Conservation (phyloP, 306 rosid species). For the Casuarina cunninghamiana region DNA sequence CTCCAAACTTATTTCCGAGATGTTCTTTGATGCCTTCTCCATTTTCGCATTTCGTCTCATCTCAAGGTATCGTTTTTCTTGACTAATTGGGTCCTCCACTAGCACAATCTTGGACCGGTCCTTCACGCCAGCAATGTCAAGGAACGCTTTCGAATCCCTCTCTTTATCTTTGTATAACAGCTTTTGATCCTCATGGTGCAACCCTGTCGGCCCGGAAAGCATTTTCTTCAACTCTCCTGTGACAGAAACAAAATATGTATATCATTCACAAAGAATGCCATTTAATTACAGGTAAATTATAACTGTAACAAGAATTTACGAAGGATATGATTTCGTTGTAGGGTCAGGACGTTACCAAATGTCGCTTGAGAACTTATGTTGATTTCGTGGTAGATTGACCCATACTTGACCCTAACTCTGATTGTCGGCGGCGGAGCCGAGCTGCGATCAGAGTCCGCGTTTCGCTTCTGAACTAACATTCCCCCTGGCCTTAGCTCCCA, state of each 20-base stretch:
- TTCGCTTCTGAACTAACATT: constrained; percentile 90
- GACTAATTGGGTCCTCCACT: constrained; percentile 85
- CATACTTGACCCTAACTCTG: constrained; percentile 77
- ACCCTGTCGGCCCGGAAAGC: constrained; percentile 80
- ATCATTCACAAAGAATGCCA: background rate
- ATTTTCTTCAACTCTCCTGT: constrained; percentile 92
- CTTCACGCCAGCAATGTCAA: constrained; percentile 78
- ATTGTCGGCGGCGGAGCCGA: constrained; percentile 62
- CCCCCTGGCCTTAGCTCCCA: constrained; percentile 99
- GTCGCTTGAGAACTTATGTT: constrained; percentile 77
- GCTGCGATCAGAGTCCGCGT: constrained; percentile 58
- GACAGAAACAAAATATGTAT: background rate
- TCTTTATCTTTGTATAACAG: constrained; percentile 79
- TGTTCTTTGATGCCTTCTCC: constrained; percentile 85
- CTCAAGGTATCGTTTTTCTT: constrained; percentile 76
- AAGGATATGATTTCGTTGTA: no score
- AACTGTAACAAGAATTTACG: no score
- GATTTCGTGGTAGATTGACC: constrained; percentile 79
- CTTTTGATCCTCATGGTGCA: constrained; percentile 92
- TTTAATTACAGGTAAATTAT: background rate
- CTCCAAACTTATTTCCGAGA: constrained; percentile 86
- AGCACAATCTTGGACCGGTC: constrained; percentile 76
- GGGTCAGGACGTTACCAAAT: constrained; percentile 42
- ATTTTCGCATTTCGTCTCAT: constrained; percentile 77
- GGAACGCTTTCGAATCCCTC: constrained; percentile 89